phyloP scores from a whole-genome alignment of 495 filamentous ascomycete species.

The Astrothelium subdiscretum region DNA sequence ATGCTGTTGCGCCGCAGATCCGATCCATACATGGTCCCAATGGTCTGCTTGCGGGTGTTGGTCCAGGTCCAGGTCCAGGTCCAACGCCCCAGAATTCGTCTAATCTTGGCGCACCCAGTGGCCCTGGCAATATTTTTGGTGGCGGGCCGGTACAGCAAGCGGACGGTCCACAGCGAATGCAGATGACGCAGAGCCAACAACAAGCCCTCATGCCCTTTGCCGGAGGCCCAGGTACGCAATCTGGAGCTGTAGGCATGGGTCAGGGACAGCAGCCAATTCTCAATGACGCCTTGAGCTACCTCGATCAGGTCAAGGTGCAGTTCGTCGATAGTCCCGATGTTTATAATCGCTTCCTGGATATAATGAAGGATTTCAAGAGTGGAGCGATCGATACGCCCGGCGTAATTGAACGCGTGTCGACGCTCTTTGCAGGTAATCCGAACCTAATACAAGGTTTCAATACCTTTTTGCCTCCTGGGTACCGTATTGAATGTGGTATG shows the following conservation, averaged over 20 bases:
- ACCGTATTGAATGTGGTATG: constrained; percentile 90
- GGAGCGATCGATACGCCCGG: constrained; percentile 98
- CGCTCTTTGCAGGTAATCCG: constrained; percentile 93
- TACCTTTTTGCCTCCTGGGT: constrained; percentile 93
- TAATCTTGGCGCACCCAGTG: constrained; percentile 53
- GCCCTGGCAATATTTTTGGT: constrained; percentile 54
- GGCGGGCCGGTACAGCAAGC: constrained; percentile 52
- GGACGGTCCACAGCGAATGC: constrained; percentile 35
- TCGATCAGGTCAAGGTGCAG: constrained; percentile 97
- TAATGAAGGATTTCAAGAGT: constrained; percentile 99
- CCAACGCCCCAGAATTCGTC: constrained; percentile 36
- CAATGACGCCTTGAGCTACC: constrained; percentile 93
- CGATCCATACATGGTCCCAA: not conserved
- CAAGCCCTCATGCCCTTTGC: constrained; percentile 26
- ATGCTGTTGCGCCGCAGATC: not conserved
- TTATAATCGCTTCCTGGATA: constrained; percentile 95
- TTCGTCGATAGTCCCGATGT: constrained; percentile 96
- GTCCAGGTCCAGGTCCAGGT: constrained; percentile 55
- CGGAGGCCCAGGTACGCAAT: constrained; percentile 13
- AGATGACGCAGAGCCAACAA: constrained; percentile 28
- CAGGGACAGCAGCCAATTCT: constrained; percentile 88
- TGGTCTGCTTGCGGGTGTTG: not conserved
- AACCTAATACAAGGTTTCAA: constrained; percentile 98
- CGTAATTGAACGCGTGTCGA: constrained; percentile 92
- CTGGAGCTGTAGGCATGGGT: constrained; percentile 18